phyloP scores from a whole-genome alignment of 371 early-diverging fungal genomes.

The Mortierella sp. region DNA sequence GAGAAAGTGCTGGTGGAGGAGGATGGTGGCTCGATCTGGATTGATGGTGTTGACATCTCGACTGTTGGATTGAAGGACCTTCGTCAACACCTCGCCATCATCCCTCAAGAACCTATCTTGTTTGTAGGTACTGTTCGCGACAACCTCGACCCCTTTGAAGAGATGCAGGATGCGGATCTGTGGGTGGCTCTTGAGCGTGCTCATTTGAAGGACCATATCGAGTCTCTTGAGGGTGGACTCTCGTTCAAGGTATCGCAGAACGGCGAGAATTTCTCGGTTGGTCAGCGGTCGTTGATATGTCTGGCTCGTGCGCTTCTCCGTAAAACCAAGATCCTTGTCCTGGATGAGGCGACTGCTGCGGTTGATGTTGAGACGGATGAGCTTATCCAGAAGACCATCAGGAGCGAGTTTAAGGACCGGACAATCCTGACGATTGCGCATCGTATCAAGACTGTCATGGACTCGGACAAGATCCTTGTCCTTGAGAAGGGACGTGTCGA shows the following conservation, averaged over 20 bases:
- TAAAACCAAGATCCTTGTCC: conserved; percentile 69
- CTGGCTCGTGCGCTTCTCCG: conserved; percentile 75
- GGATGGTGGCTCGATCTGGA: conserved; percentile 58
- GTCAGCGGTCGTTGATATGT: conserved; percentile 79
- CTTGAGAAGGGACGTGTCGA: conserved; percentile 78
- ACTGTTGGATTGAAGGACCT: conserved; percentile 49
- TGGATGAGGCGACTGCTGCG: conserved; percentile 81
- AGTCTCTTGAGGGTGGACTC: conserved; percentile 62
- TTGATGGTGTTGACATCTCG: conserved; percentile 83
- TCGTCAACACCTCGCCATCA: conserved; percentile 73
- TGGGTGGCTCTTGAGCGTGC: conserved; percentile 72
- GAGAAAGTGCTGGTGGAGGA: conserved; percentile 44
- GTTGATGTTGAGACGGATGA: conserved; percentile 78
- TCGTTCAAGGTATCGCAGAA: conserved; percentile 56
- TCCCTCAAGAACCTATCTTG: conserved; percentile 87
- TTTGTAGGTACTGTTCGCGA: conserved; percentile 54
- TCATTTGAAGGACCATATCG: conserved; percentile 67
- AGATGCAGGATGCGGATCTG: conserved; percentile 70
- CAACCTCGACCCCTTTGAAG: conserved; percentile 83
- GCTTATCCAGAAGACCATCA: conserved; percentile 75
- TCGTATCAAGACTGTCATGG: conserved; percentile 76
- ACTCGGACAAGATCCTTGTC: conserved; percentile 86
- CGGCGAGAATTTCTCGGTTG: conserved; percentile 74
- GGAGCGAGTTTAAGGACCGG: conserved; percentile 58
- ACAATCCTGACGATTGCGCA: conserved; percentile 57